Conservation (phyloP, 1,139 yeast genomes). For the Suhomyces atakaporum region DNA sequence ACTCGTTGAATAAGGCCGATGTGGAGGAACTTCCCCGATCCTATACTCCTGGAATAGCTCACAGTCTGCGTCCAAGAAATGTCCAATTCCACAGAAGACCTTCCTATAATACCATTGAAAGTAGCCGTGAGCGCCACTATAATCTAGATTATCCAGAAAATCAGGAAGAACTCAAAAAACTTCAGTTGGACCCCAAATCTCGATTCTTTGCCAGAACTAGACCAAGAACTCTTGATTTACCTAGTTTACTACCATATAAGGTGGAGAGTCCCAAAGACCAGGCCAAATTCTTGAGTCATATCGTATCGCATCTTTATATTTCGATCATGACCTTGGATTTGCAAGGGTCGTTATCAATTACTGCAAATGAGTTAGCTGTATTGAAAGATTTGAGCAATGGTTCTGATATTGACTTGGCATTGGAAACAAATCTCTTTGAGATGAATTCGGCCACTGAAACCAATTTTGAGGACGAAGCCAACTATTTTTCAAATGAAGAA, state of each 20-base stretch:
- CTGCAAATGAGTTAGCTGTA: constrained; percentile 59
- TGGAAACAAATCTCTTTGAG: constrained; percentile 54
- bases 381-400: constrained; percentile 26
- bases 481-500: constrained; percentile 23
- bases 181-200: constrained; percentile 53
- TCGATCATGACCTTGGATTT: constrained; percentile 77
- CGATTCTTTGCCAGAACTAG: constrained; percentile 55
- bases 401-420: constrained; percentile 52
- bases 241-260: constrained; percentile 70
- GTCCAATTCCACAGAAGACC: constrained; percentile 27
- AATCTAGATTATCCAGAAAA: constrained; percentile 60
- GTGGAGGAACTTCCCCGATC: constrained; percentile 10
- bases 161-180: constrained; percentile 37
- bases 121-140: constrained; percentile 48
- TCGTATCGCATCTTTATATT: constrained; percentile 74
- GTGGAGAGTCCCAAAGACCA: constrained; percentile 72
- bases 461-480: constrained; percentile 23
- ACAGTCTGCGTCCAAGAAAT: background rate
- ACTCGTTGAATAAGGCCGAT: constrained; percentile 1
- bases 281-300: constrained; percentile 74
- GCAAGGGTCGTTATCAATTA: constrained; percentile 69
- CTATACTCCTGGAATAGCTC: constrained; percentile 9
- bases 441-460: constrained; percentile 17
- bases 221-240: constrained; percentile 60
- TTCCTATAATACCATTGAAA: constrained; percentile 38